Conservation (phyloP, 1,139 yeast genomes). For the Ogataea hybrid region DNA sequence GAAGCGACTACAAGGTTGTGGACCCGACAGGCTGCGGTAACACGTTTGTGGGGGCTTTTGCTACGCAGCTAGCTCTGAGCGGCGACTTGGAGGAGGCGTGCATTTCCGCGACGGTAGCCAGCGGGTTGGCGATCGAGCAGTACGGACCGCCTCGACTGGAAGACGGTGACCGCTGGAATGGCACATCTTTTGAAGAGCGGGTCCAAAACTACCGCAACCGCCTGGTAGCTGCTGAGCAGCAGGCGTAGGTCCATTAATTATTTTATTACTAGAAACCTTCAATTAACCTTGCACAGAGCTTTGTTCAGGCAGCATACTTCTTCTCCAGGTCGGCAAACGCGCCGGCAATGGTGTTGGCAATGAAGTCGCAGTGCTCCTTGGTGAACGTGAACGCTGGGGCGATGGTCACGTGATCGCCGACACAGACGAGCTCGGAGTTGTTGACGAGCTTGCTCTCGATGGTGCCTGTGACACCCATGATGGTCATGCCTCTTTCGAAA, state of each 20-base stretch:
- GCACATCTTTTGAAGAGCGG: slow-evolving; percentile 36
- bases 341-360: slow-evolving; percentile 31
- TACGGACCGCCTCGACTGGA: slow-evolving; percentile 61
- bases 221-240: no score
- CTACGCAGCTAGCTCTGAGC: slow-evolving; percentile 54
- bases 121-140: slow-evolving; percentile 76
- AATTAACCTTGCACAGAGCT: background rate
- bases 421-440: slow-evolving; percentile 23
- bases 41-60: slow-evolving; percentile 79
- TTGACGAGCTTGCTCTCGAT: slow-evolving; percentile 32
- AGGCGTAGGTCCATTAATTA: background rate
- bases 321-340: slow-evolving; percentile 20
- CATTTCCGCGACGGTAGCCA: slow-evolving; percentile 70
- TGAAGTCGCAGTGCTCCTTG: slow-evolving; percentile 43
- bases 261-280: background rate
- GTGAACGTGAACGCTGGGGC: slow-evolving; percentile 53
- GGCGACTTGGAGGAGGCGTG: slow-evolving; percentile 54
- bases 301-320: slow-evolving; percentile 10
- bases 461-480: slow-evolving; percentile 47
- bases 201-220: slow-evolving; percentile 30
- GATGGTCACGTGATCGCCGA: slow-evolving; percentile 48
- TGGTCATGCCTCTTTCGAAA: slow-evolving; percentile 42
- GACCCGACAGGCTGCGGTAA: slow-evolving; percentile 98
- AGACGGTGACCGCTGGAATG: slow-evolving; percentile 54
- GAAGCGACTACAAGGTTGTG: slow-evolving; percentile 44